Evolutionary conservation across 1,139 yeast species (phyloP).

Genomic region (Suhomyces yuchorum): DNA sequence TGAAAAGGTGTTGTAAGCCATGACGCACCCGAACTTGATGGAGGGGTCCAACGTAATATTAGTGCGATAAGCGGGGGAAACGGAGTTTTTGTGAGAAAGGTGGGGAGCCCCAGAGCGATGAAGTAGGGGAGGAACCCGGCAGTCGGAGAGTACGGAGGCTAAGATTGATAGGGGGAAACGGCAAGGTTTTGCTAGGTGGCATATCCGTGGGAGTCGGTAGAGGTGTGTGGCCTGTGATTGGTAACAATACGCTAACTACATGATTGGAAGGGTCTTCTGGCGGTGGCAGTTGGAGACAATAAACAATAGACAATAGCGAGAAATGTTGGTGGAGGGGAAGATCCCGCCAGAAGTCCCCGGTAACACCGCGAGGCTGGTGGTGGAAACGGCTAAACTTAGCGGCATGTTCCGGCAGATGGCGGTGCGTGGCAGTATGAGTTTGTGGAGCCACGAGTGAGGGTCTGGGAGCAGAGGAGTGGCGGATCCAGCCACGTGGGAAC

Average conservation of each 20-base stretch:
- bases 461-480: too few relatives aligned
- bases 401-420: not conserved
- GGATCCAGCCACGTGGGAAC: not conserved
- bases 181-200: too few relatives aligned
- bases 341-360: not conserved
- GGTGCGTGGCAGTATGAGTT: too few relatives aligned
- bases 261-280: not conserved
- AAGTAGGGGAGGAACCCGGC: not conserved
- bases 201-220: too few relatives aligned
- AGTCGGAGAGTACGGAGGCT: too few relatives aligned
- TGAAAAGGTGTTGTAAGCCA: not conserved
- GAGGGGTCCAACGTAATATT: not conserved
- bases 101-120: not conserved
- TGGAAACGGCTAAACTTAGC: not conserved
- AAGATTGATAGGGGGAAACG: too few relatives aligned
- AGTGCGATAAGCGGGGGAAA: constrained; percentile 6
- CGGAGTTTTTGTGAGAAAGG: not conserved
- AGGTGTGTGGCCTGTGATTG: too few relatives aligned
- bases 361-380: not conserved
- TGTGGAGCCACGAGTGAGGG: too few relatives aligned
- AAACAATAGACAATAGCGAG: not conserved
- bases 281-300: not conserved
- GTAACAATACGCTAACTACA: not conserved
- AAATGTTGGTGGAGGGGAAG: not conserved
- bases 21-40: not conserved